Base-by-base conservation (phyloP, 2,329 filamentous ascomycete species). In the Aspergillus luchuensis region DNA sequence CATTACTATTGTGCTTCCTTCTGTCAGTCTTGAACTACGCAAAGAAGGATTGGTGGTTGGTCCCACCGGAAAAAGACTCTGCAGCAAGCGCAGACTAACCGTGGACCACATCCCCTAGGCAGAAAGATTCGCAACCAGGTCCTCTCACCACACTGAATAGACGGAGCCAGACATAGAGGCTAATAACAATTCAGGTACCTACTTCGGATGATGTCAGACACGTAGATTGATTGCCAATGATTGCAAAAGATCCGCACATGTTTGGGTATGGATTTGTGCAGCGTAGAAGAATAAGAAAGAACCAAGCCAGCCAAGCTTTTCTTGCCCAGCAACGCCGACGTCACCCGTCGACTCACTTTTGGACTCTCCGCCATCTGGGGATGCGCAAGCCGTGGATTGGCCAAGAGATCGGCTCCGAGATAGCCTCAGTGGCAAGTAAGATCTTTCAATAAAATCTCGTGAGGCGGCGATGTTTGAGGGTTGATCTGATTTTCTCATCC, bases 301-400 rank as follows among this genome's bases (percentile, higher is more conserved):
- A 45, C 17, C 41, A 45, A 45, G 47, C 25, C 28, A 30, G 47
- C 47, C 47, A 50, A 50, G 47, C 47, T 50, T 50, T 50, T 23
- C 7, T 23, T 23, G 8, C 8, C 8, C 17, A 3, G 10, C 41
- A 45, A 15, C 47, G 23, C 23, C 47, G 23, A 49, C 47, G 47
- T 49, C 47, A 49, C 47, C 15, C 47, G n/a, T 3, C 1, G 21
- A 36, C 33, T 36, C 33, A 36, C 25, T 8, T 30, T 25, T 49
- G 13, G 15, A n/a, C 3, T 30, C 23, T 8, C 13, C 47, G 5
- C 3, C 19, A 50, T 50, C 47, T 30, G 47, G 47, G 47, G 47
- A 50, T 50, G 47, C 47, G 28, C 47, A 50, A 30, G 17, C 25
- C 4, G 47, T 50, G 47, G 47, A 30, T 21, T 21, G 25, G 13